These are phyloP conservation scores for Geranium rotundifolium DNA, from an alignment of 345 rosid species.

Conservation along the genomic window DNA sequence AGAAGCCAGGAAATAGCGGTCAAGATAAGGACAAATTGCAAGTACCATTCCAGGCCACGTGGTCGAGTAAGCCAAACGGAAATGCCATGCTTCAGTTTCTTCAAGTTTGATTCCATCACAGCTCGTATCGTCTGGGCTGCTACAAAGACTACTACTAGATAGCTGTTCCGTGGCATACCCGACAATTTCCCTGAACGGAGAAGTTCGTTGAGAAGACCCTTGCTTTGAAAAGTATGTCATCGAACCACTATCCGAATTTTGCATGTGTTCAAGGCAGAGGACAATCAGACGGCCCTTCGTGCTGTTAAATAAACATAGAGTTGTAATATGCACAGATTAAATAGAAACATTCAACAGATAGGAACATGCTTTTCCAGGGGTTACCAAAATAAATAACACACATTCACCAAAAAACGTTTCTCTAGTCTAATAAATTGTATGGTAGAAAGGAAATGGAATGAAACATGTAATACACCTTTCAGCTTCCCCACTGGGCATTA, in stretches of 20 bases:
- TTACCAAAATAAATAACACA: too few relatives aligned
- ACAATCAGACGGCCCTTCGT: conserved; percentile 84
- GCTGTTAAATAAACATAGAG: conserved; percentile 32
- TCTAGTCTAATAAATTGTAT: neutral
- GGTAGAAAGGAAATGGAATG: conserved; percentile 1
- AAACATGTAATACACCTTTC: conserved; percentile 51
- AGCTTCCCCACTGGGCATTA: conserved; percentile 97
- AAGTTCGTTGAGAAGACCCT: conserved; percentile 65
- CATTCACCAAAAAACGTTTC: too few relatives aligned
- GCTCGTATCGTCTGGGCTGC: conserved; percentile 75
- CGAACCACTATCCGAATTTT: conserved; percentile 68
- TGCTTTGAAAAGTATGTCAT: conserved; percentile 54
- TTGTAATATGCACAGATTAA: conserved; percentile 6
- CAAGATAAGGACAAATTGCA: conserved; percentile 90
- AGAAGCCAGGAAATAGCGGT: conserved; percentile 79
- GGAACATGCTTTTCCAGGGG: too few relatives aligned
- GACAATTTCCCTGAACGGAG: conserved; percentile 70
- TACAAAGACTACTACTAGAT: conserved; percentile 73
- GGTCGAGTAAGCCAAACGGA: conserved; percentile 42
- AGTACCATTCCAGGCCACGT: conserved; percentile 81
- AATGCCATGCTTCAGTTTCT: conserved; percentile 76
- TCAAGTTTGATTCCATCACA: conserved; percentile 73
- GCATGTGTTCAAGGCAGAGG: conserved; percentile 57
- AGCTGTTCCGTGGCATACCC: conserved; percentile 61
- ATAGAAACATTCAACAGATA: neutral